These are phyloP conservation scores for Xerocomus brunneocitrinus DNA, from an alignment of 768 basidiomycete genomes.

Conservation along the genomic window DNA sequence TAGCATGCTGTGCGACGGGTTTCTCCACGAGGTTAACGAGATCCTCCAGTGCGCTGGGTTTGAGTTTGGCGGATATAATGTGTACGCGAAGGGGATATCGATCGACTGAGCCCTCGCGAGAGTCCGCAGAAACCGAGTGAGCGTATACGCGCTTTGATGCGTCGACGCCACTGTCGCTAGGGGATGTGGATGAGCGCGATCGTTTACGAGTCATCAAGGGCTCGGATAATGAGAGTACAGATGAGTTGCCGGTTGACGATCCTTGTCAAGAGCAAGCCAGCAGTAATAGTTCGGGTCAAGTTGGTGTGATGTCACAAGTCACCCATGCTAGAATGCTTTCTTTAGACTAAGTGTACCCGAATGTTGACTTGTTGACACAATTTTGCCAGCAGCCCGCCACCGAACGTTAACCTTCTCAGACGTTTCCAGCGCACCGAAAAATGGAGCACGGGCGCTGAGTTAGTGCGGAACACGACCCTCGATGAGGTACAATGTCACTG, in stretches of 20 bases:
- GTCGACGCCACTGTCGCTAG: not conserved
- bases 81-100: slow-evolving; percentile 18
- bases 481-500: not conserved
- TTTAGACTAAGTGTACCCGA: no score
- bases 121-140: slow-evolving; percentile 2
- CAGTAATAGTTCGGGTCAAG: not conserved
- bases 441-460: not conserved
- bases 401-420: not conserved
- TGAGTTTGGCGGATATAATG: slow-evolving; percentile 33
- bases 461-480: not conserved
- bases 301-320: not conserved
- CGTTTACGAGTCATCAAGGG: slow-evolving; percentile 13
- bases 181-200: slow-evolving; percentile 1
- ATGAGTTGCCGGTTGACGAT: not conserved
- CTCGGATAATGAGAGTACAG: not conserved
- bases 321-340: no score
- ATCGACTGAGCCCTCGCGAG: slow-evolving; percentile 3
- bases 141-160: slow-evolving; percentile 12
- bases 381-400: not conserved
- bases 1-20: not conserved
- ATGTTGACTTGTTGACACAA: not conserved
- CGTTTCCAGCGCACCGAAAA: not conserved
- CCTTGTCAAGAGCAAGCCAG: not conserved
- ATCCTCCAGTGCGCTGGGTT: slow-evolving; percentile 14
- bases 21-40: slow-evolving; percentile 27